Evolutionary conservation across 305 asterid genomes (phyloP), one percentile per base, ranked within the genome.

Genomic region (Fraxinus nigra): DNA sequence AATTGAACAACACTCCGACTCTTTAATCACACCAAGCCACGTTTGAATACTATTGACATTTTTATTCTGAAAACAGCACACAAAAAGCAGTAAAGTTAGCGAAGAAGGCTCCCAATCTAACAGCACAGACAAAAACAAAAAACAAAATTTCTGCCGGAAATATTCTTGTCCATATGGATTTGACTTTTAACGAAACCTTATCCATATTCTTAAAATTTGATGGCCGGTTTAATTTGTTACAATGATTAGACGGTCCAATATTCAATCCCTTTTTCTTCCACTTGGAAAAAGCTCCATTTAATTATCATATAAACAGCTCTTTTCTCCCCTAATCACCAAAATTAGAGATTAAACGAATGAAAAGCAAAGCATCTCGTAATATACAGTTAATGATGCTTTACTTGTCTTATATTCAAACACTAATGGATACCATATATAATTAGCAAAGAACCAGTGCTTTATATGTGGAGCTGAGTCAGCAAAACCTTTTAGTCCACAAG

Each of bases 401-500:
- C 26, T 56, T 75, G 67, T 28, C 61, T n/a, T 18, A 65, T 7
- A 40, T 33, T 22, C 14, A 63, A 24, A n/a, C 16, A 32, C 5
- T 32, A 70, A 46, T 30, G 33, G 82, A 67, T 77, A 74, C 26
- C 40, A 22, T 46, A 33, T 61, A 80, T 67, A 43, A 65, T 69
- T 46, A 56, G 79, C 24, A 26, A 9, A 74, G 26, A 80, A 43
- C 8, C 37, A 33, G 9, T 26, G 2, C 30, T 40, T 59, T 11
- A 32, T 22, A 56, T 40, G 86, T 83, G 88, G 84, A 80, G 82
- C 81, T 78, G 90, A 87, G 83, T 85, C 90, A 87, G 88, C 86
- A 75, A 78, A 76, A 35, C 26, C 75, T 75, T 40, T 33, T 37
- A 69, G 79, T 78, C 83, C 84, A 63, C 85, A 78, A 77, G 51